A percentile compares a stretch with the other conserved stretches of the same genome.
Conservation (phyloP, 2,329 filamentous ascomycete genomes). For the Hypoxylon rubiginosum region DNA sequence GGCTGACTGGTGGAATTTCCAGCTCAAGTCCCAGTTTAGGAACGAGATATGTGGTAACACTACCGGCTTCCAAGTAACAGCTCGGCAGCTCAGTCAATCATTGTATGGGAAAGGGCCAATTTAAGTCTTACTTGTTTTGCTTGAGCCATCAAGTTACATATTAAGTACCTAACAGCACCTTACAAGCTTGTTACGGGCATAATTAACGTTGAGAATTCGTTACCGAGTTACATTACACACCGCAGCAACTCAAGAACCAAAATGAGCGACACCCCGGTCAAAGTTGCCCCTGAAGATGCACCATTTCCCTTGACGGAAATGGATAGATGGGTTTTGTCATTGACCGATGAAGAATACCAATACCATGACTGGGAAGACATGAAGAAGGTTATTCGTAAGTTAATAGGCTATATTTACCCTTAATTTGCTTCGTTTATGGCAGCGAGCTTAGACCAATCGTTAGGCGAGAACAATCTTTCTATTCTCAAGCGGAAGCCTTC, state of each 20-base stretch:
- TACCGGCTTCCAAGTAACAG: too few species aligned
- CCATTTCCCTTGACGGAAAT: constrained; percentile 72
- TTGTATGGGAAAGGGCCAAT: too few species aligned
- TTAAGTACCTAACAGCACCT: neutral
- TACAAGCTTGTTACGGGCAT: neutral
- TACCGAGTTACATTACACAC: neutral
- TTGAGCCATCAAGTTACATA: constrained; percentile 12
- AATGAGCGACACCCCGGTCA: constrained; percentile 57
- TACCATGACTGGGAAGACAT: constrained; percentile 81
- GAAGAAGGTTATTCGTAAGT: constrained; percentile 73
- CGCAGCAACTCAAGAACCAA: constrained; percentile 13
- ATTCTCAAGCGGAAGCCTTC: constrained; percentile 84
- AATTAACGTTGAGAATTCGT: neutral
- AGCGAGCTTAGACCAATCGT: constrained; percentile 53
- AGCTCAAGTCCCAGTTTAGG: neutral
- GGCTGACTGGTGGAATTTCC: neutral
- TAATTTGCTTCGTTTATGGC: constrained; percentile 12
- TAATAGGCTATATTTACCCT: neutral
- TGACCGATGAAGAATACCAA: constrained; percentile 78
- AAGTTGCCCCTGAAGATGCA: constrained; percentile 54
- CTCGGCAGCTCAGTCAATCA: too few species aligned
- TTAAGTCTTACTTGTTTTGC: neutral
- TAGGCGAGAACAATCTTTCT: constrained; percentile 71
- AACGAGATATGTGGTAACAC: neutral
- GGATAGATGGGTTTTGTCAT: constrained; percentile 70